Evolutionary conservation across 192 early-diverging fungal species (phyloP).

Genomic region (Entomortierella beljakovae): DNA sequence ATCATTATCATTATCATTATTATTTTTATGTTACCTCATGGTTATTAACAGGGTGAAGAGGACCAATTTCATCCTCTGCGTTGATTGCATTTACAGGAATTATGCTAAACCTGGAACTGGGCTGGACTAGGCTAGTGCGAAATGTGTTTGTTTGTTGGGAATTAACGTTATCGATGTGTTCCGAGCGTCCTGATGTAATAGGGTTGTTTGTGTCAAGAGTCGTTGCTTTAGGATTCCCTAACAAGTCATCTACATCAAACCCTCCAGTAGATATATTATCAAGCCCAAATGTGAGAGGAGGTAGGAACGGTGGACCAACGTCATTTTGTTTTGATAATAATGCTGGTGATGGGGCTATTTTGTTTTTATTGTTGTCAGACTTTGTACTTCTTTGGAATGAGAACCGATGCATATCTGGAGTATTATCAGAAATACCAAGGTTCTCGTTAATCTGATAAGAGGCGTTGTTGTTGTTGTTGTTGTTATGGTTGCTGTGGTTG

Average conservation of each 20-base stretch:
- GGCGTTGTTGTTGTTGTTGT: background rate
- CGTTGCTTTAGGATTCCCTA: slow-evolving; percentile 5
- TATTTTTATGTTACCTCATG: too few species aligned
- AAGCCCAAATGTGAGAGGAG: slow-evolving; percentile 35
- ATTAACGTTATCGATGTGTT: slow-evolving; percentile 10
- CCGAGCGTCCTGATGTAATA: slow-evolving; percentile 2
- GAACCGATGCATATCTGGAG: background rate
- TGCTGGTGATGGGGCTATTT: slow-evolving; percentile 1
- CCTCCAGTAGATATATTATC: slow-evolving; percentile 28
- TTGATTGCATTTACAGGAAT: background rate
- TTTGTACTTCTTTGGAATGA: background rate
- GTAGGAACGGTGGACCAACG: slow-evolving; percentile 44
- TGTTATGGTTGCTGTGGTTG: background rate
- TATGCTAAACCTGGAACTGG: background rate
- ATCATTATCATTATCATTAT: too few species aligned
- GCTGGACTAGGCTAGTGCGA: slow-evolving; percentile 7
- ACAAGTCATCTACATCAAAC: slow-evolving; percentile 41
- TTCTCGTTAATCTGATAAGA: background rate
- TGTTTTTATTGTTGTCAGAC: background rate
- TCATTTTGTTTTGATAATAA: slow-evolving; percentile 12
- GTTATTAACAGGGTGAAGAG: too few species aligned
- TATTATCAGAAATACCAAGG: background rate
- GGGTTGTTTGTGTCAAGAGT: slow-evolving; percentile 6
- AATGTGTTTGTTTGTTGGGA: slow-evolving; percentile 9
- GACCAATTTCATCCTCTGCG: too few species aligned